Conservation (phyloP, 768 basidiomycete genomes). For the Tricholoma hemisulphureum region DNA sequence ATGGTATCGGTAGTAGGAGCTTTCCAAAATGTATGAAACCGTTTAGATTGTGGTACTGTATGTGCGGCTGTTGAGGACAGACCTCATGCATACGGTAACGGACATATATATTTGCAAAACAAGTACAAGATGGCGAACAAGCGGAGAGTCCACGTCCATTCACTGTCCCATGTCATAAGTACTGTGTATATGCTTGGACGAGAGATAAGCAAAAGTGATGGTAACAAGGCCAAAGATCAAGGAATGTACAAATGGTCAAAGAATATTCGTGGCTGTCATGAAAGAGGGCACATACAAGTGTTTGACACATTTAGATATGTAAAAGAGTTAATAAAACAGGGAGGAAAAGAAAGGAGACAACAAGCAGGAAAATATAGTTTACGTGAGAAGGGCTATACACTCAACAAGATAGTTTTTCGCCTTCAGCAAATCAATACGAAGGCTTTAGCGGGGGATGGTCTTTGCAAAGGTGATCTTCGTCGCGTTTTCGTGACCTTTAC, state of each 20-base stretch:
- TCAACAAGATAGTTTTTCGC: background rate
- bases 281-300: slow-evolving; percentile 1
- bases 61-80: too few species aligned
- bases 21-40: too few species aligned
- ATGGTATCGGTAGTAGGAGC: too few species aligned
- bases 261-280: slow-evolving; percentile 2
- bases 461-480: background rate
- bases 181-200: background rate
- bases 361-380: slow-evolving; percentile 18
- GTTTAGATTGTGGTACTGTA: too few species aligned
- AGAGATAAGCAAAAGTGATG: background rate
- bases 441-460: background rate
- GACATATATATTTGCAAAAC: slow-evolving; percentile 27
- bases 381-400: slow-evolving; percentile 1
- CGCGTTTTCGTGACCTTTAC: background rate
- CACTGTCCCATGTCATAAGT: slow-evolving; percentile 45
- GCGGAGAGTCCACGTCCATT: slow-evolving; percentile 51
- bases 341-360: slow-evolving; percentile 14
- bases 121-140: slow-evolving; percentile 53
- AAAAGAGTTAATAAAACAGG: background rate
- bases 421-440: background rate
- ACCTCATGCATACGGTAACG: background rate
- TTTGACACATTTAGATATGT: background rate
- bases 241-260: too few species aligned
- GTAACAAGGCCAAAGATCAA: slow-evolving; percentile 4